phyloP scores from a whole-genome alignment of 768 basidiomycete species.

The Tylopilus felleus region DNA sequence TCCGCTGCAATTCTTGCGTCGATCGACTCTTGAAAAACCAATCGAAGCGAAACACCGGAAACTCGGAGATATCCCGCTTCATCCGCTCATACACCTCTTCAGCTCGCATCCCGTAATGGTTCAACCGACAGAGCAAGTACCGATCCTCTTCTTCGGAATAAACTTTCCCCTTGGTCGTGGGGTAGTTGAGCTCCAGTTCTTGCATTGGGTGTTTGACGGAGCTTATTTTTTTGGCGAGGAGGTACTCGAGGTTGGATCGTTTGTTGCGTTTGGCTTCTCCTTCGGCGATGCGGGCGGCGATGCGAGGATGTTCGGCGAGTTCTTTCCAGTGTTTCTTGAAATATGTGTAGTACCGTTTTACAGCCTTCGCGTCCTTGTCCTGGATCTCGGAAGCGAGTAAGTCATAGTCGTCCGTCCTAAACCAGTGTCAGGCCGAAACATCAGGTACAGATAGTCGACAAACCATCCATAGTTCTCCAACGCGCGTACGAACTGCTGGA shows the following conservation, averaged over 20 bases:
- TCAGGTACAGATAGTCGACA: conserved; percentile 23
- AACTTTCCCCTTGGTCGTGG: conserved; percentile 93
- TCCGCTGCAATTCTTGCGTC: conserved; percentile 80
- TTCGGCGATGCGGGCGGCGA: conserved; percentile 79
- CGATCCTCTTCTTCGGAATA: conserved; percentile 97
- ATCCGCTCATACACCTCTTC: conserved; percentile 94
- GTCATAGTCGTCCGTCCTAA: conserved; percentile 61
- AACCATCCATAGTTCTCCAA: conserved; percentile 82
- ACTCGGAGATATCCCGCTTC: conserved; percentile 95
- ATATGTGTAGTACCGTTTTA: conserved; percentile 72
- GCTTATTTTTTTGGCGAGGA: conserved; percentile 78
- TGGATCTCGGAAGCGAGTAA: conserved; percentile 79
- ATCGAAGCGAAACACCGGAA: conserved; percentile 95
- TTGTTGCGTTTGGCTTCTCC: conserved; percentile 90
- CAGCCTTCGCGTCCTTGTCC: conserved; percentile 77
- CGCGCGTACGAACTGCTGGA: conserved; percentile 84
- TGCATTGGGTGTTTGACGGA: conserved; percentile 92
- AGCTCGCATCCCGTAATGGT: conserved; percentile 84
- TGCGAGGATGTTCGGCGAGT: conserved; percentile 66
- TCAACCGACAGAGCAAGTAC: conserved; percentile 86
- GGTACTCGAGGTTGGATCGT: conserved; percentile 72
- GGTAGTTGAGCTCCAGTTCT: conserved; percentile 93
- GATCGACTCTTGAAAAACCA: conserved; percentile 98
- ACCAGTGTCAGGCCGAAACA: background rate
- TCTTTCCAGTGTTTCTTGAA: conserved; percentile 92